Evolutionary conservation across 192 early-diverging fungal species (phyloP), one percentile per base, ranked within the genome.

Genomic region (Backusella australiensis): DNA sequence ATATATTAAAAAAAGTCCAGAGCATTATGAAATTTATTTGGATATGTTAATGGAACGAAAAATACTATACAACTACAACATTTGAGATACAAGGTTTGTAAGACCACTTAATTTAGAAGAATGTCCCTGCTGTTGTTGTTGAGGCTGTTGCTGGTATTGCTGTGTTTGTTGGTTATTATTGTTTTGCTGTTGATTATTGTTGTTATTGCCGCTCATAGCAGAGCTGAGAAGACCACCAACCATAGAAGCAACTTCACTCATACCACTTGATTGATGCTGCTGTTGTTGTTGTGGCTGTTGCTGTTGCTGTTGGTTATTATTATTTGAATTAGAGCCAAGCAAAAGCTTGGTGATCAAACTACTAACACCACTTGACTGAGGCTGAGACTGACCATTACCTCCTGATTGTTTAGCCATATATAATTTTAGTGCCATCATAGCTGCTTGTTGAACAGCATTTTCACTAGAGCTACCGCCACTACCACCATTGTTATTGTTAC

Each of bases 351-450:
- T 75, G 34, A 78, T 53, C 42, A 75, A 41, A n/a, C 52, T 73
- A 39, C 53, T 35, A 36, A 78, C 59, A 32, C 49, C 66, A 74
- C 77, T 42, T 14, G 42, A 21, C 19, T 46, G 34, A 34, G 1
- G 23, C 39, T 72, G 46, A 35, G 75, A 67, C 8, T 36, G 26
- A 7, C 35, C 42, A 21, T 12, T 66, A 23, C 68, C 44, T 23
- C 71, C 49, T 9, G 69, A 21, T 41, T 81, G 75, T 41, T 81
- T 73, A 4, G 72, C 44, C 72, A 81, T 81, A 71, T 81, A 81
- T 12, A 81, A 35, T 42, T 81, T 81, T n/a, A 77, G 38, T 39
- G 80, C 76, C 80, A 81, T 81, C 72, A 69, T 68, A 29, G 76
- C 80, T 53, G 80, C 80, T 46, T 74, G 72, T 23, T 73, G 70